Evolutionary conservation across 1,139 yeast species (phyloP).

Genomic region (Diutina scorzettiae): DNA sequence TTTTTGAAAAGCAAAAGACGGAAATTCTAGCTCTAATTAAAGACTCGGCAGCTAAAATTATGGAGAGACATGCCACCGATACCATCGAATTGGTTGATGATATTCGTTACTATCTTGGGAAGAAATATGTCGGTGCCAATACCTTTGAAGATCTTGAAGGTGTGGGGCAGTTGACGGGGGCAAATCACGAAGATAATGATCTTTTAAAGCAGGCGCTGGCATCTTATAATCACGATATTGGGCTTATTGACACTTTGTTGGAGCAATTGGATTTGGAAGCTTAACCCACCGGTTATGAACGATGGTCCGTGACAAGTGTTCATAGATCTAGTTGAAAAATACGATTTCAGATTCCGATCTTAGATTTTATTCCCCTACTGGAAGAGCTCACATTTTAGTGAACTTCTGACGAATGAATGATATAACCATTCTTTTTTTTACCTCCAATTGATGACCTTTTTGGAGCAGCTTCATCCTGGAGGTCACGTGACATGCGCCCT

Average conservation of each 20-base stretch:
- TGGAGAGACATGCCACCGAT: conserved; percentile 57
- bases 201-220: conserved; percentile 20
- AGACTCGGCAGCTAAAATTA: conserved; percentile 47
- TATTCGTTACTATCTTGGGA: conserved; percentile 50
- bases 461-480: no score
- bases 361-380: no score
- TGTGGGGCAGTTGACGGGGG: conserved; percentile 7
- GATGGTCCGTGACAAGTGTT: no score
- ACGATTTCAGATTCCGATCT: no score
- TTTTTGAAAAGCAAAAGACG: conserved; percentile 14
- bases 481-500: no score
- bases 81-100: conserved; percentile 74
- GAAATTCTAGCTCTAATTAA: conserved; percentile 13
- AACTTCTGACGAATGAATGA: no score
- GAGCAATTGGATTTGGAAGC: conserved; percentile 34
- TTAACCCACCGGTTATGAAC: no score
- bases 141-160: conserved; percentile 18
- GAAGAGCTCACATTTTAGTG: no score
- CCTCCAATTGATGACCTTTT: no score
- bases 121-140: conserved; percentile 30
- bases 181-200: conserved; percentile 14
- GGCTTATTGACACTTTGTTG: conserved; percentile 31
- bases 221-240: conserved; percentile 23
- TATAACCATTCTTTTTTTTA: no score
- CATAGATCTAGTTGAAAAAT: no score